Evolutionary conservation across 352 stramenopile species (phyloP).

Genomic region (Pythium dissotocum): DNA sequence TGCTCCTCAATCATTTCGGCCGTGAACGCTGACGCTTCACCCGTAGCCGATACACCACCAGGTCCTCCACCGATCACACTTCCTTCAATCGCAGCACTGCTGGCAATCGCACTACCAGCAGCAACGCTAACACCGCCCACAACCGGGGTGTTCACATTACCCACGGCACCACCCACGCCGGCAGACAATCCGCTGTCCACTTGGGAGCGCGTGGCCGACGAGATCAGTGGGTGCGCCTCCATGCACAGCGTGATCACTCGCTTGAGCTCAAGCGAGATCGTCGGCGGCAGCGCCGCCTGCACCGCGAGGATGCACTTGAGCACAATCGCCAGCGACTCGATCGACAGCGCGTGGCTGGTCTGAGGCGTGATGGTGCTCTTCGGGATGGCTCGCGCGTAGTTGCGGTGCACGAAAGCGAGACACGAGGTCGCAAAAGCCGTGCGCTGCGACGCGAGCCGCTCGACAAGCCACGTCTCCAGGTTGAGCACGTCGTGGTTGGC

Average conservation of each 20-base stretch:
- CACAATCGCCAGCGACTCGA: conserved; percentile 83
- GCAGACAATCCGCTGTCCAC: conserved; percentile 33
- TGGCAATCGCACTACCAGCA: conserved; percentile 14
- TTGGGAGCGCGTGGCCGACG: conserved; percentile 51
- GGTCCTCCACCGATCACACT: background rate
- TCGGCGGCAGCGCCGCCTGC: conserved; percentile 64
- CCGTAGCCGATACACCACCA: background rate
- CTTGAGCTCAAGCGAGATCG: conserved; percentile 79
- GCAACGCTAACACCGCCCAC: conserved; percentile 23
- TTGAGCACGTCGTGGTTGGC: conserved; percentile 87
- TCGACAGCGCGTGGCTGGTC: conserved; percentile 77
- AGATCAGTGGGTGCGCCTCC: conserved; percentile 83
- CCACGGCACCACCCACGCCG: conserved; percentile 20
- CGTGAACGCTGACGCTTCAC: conserved; percentile 51
- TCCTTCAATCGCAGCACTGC: conserved; percentile 26
- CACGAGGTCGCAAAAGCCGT: conserved; percentile 86
- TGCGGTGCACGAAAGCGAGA: conserved; percentile 83
- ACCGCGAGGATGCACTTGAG: conserved; percentile 84
- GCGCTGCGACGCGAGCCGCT: conserved; percentile 73
- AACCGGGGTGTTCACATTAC: background rate
- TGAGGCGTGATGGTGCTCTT: conserved; percentile 82
- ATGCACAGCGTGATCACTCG: conserved; percentile 81
- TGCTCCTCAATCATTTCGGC: conserved; percentile 98
- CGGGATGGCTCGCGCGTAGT: conserved; percentile 78
- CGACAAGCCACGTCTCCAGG: conserved; percentile 81